Conservation (phyloP, 148 eudicot species). For the Talinum fruticosum region DNA sequence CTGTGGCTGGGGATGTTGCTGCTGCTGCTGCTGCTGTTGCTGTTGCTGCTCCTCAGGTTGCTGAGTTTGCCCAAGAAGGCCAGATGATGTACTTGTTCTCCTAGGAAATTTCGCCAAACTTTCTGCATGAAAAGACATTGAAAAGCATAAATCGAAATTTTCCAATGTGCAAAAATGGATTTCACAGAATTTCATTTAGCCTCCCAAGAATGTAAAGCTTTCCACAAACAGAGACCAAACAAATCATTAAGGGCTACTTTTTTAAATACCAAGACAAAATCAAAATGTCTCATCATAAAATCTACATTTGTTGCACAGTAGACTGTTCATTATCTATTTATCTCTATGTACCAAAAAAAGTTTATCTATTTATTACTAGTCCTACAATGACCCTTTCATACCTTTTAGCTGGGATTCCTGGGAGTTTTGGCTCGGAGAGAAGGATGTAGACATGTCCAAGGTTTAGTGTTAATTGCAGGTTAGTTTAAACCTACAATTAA, state of each 20-base stretch:
- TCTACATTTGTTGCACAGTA: neutral
- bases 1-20: constrained; percentile 25
- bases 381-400: no score
- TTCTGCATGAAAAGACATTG: constrained; percentile 43
- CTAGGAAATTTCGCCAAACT: constrained; percentile 92
- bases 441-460: neutral
- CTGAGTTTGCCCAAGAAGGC: constrained; percentile 51
- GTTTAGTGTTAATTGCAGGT: neutral
- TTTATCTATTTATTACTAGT: no score
- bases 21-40: neutral
- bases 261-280: neutral
- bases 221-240: neutral
- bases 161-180: neutral
- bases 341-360: no score
- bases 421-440: neutral
- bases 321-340: no score
- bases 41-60: constrained; percentile 40
- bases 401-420: no score
- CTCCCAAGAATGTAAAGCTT: neutral
- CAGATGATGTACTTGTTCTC: constrained; percentile 54
- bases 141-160: constrained; percentile 6
- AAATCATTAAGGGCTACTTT: neutral
- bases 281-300: neutral
- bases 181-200: neutral
- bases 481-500: no score